Conservation (phyloP, 208 protist species). For the Leptomonas seymouri region DNA sequence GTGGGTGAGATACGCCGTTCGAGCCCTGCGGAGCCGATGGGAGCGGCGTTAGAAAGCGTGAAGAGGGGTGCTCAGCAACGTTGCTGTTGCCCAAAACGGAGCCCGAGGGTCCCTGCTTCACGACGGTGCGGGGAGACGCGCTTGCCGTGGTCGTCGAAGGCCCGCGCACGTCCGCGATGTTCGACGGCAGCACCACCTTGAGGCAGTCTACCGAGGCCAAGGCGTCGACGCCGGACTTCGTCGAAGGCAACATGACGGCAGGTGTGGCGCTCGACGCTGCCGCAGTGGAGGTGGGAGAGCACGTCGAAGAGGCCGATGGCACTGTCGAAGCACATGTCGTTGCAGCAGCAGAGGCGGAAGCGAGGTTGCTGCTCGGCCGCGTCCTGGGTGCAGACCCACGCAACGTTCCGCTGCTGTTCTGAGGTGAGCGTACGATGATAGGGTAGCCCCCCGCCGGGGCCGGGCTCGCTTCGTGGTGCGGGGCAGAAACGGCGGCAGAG, state of each 20-base stretch:
- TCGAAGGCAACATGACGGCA: neutral
- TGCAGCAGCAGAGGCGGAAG: neutral
- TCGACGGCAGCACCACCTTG: slow-evolving; percentile 10
- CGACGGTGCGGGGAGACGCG: slow-evolving; percentile 17
- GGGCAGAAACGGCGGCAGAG: neutral
- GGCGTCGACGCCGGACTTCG: slow-evolving; percentile 5
- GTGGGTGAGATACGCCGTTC: neutral
- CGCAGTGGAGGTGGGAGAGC: neutral
- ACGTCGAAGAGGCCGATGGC: neutral
- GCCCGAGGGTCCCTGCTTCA: slow-evolving; percentile 7
- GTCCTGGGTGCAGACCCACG: neutral
- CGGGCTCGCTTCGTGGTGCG: neutral
- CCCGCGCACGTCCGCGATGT: slow-evolving; percentile 9
- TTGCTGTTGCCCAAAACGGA: slow-evolving; percentile 10
- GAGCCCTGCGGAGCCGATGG: neutral
- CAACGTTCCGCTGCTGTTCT: neutral
- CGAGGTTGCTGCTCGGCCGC: neutral
- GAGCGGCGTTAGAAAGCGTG: neutral
- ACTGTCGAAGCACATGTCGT: neutral
- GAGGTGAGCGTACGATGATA: neutral
- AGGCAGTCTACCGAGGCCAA: slow-evolving; percentile 2
- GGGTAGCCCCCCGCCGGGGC: neutral
- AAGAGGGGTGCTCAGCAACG: slow-evolving; percentile 9
- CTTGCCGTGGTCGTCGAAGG: neutral
- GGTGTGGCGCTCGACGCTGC: neutral